These are phyloP conservation scores for Mycosphaerella arachidis DNA, from an alignment of 2,329 filamentous ascomycete species.

Conservation along the genomic window DNA sequence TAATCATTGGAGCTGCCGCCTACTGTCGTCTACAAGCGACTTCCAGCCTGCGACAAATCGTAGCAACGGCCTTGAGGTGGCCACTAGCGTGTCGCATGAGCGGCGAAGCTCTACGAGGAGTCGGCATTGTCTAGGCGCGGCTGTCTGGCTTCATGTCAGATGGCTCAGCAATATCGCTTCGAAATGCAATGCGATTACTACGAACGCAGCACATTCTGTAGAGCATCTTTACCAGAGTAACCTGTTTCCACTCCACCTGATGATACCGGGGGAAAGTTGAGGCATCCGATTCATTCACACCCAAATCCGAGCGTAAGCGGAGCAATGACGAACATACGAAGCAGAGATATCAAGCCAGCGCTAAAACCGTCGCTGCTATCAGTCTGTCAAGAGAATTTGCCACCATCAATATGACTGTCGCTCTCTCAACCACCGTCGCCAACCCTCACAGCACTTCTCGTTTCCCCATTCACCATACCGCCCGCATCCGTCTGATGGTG, in stretches of 20 bases:
- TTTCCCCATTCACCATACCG: conserved; percentile 18
- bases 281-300: neutral
- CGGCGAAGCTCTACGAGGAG: no score
- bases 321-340: neutral
- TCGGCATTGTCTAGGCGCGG: no score
- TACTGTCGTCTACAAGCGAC: no score
- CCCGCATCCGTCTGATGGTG: conserved; percentile 9
- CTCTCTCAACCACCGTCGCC: conserved; percentile 13
- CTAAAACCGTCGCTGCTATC: neutral
- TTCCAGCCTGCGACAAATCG: no score
- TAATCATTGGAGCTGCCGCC: no score
- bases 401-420: neutral
- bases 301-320: neutral
- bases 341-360: neutral
- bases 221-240: no score
- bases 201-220: no score
- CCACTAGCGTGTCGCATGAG: no score
- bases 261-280: neutral
- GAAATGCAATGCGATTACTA: no score
- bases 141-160: no score
- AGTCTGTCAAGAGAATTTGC: neutral
- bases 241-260: neutral
- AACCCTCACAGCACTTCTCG: conserved; percentile 14
- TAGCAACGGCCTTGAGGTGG: no score
- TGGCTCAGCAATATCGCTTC: no score